Conservation (phyloP, 1,284 basidiomycete species). For the Leccinum subrobustum region DNA sequence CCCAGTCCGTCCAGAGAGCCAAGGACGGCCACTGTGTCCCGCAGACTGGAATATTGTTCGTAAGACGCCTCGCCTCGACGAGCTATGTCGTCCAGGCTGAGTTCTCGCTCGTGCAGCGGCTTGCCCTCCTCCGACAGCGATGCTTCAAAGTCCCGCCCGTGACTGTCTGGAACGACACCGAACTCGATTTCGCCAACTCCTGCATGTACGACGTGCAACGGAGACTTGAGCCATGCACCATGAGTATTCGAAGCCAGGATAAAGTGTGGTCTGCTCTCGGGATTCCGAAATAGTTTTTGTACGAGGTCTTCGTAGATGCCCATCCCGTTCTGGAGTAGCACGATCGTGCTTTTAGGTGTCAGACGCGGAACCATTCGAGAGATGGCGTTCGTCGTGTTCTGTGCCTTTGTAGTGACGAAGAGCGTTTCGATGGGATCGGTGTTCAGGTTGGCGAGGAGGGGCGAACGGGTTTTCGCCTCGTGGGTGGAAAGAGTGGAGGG, state of each 20-base stretch:
- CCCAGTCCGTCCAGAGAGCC: slow-evolving; percentile 56
- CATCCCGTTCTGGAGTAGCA: slow-evolving; percentile 91
- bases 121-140: slow-evolving; percentile 40
- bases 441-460: slow-evolving; percentile 23
- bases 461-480: slow-evolving; percentile 11
- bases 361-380: slow-evolving; percentile 64
- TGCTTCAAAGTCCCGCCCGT: slow-evolving; percentile 58
- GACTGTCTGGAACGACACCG: slow-evolving; percentile 75
- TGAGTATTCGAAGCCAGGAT: slow-evolving; percentile 85
- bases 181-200: slow-evolving; percentile 75
- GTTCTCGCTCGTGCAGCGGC: slow-evolving; percentile 36
- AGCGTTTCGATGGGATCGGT: slow-evolving; percentile 60
- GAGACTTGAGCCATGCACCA: slow-evolving; percentile 58
- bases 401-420: slow-evolving; percentile 82
- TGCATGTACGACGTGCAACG: slow-evolving; percentile 70
- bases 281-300: slow-evolving; percentile 70
- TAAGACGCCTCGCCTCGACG: slow-evolving; percentile 39
- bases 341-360: slow-evolving; percentile 72
- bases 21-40: slow-evolving; percentile 69
- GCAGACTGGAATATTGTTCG: slow-evolving; percentile 57
- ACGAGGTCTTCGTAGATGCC: slow-evolving; percentile 85
- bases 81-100: slow-evolving; percentile 57
- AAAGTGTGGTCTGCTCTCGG: slow-evolving; percentile 77
- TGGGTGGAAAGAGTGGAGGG: slow-evolving; percentile 14
- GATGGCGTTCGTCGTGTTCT: slow-evolving; percentile 62